Evolutionary conservation across 768 basidiomycete genomes (phyloP), one percentile per base, ranked within the genome.

Genomic region (Tricholoma saponaceum): DNA sequence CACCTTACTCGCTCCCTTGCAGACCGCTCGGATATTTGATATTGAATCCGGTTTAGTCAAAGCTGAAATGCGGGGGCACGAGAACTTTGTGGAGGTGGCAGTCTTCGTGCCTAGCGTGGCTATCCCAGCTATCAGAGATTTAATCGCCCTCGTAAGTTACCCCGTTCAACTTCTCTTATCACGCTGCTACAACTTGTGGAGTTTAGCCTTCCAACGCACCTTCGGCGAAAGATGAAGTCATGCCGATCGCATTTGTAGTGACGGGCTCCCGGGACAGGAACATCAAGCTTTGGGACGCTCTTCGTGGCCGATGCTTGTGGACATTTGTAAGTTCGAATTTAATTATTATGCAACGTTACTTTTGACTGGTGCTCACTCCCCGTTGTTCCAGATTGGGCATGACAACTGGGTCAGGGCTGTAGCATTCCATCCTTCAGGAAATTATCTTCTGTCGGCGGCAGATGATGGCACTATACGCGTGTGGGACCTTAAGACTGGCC

Each of bases 191-290:
- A 8, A 30, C 37, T 46, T 5, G 39, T n/a, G 20, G n/a, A 25
- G 6, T 26, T 18, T 43, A 61, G 60, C 60, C 56, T 26, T 16
- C 37, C 28, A 53, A 35, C 3, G 56, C 51, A 23, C 33, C 25
- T 43, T 60, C 54, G n/a, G 23, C 59, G 8, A 54, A 37, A 41
- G 37, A 22, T 26, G 57, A 60, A 49, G 46, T 35, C 10, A 43
- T 52, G 16, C 58, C 55, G 59, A 55, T 75, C 64, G 54, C 81
- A 10, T 88, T 80, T 61, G 77, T 82, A 6, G 83, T 81, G n/a
- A 88, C 87, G 0, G 86, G 85, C 0, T 85, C 86, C 16, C 74
- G 89, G 64, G 89, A 91, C 71, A 90, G 87, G 74, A 80, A 78
- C 4, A 84, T 91, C 70, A 84, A 83, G 64, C 69, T 91, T 5